phyloP scores from a whole-genome alignment of 2,329 filamentous ascomycete species.

The Xylaria sp. region DNA sequence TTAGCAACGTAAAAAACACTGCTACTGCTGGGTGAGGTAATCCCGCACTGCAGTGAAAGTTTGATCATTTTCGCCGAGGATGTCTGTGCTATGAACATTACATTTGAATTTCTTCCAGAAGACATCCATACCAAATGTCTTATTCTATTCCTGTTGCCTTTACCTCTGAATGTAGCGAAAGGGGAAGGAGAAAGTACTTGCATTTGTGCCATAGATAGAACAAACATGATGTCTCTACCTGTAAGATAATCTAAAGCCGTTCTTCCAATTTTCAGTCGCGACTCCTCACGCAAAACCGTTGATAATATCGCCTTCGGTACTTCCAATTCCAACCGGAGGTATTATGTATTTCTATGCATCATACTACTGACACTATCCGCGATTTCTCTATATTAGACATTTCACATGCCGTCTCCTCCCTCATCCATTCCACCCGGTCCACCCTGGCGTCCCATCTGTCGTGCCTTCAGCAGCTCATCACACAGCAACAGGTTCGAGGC shows the following conservation, averaged over 20 bases:
- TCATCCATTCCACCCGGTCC: slow-evolving; percentile 73
- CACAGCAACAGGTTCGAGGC: slow-evolving; percentile 94
- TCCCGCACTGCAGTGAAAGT: too few relatives aligned
- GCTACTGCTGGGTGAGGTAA: too few relatives aligned
- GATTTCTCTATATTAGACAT: background rate
- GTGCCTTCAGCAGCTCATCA: slow-evolving; percentile 95
- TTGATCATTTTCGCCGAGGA: too few relatives aligned
- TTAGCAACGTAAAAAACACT: too few relatives aligned
- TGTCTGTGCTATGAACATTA: too few relatives aligned
- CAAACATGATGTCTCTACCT: background rate
- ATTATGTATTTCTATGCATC: slow-evolving; percentile 13
- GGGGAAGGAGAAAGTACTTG: background rate
- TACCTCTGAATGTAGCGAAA: background rate
- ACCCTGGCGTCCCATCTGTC: slow-evolving; percentile 83
- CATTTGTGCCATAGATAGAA: background rate
- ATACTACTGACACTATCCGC: background rate
- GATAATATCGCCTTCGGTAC: background rate
- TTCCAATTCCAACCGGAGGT: background rate
- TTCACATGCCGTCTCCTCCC: slow-evolving; percentile 42
- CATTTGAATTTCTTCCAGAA: too few relatives aligned
- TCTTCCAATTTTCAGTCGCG: background rate
- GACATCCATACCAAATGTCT: too few relatives aligned
- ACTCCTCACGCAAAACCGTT: background rate
- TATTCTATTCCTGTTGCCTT: background rate
- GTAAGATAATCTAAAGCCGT: background rate